phyloP scores from a whole-genome alignment of 495 filamentous ascomycete species.

The Hypoxylon subgilvum region DNA sequence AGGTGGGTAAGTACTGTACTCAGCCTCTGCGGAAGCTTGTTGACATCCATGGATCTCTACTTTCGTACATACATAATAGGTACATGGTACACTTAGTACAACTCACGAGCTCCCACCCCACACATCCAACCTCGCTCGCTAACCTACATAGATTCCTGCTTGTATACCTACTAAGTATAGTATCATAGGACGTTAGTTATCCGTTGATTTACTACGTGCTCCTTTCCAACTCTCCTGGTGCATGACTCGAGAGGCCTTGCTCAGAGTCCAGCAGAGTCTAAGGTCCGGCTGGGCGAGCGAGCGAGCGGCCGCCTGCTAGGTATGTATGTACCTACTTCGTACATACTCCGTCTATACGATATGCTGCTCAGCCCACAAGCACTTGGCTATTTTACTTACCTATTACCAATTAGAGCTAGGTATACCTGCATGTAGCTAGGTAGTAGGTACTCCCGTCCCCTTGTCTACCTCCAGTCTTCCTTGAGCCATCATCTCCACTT shows the following conservation, averaged over 20 bases:
- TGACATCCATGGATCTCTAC: too few relatives aligned
- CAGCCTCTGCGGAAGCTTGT: too few relatives aligned
- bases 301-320: slow-evolving; percentile 14
- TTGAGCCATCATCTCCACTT: slow-evolving; percentile 27
- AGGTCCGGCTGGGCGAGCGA: slow-evolving; percentile 9
- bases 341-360: too few relatives aligned
- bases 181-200: slow-evolving; percentile 4
- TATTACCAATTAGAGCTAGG: slow-evolving; percentile 1
- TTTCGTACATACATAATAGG: too few relatives aligned
- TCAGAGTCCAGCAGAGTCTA: slow-evolving; percentile 5
- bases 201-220: slow-evolving; percentile 24
- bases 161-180: background rate
- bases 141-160: too few relatives aligned
- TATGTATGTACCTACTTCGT: background rate
- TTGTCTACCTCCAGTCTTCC: slow-evolving; percentile 8
- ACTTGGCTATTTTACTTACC: background rate
- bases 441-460: too few relatives aligned
- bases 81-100: too few relatives aligned
- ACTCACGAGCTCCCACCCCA: too few relatives aligned
- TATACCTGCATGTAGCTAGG: slow-evolving; percentile 7
- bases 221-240: slow-evolving; percentile 14
- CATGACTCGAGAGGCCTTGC: slow-evolving; percentile 21
- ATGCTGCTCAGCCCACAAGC: slow-evolving; percentile 10
- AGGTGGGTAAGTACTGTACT: too few relatives aligned
- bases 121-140: too few relatives aligned